Conservation (phyloP, 2,329 filamentous ascomycete species). For the Exophiala phaeomuriformis region DNA sequence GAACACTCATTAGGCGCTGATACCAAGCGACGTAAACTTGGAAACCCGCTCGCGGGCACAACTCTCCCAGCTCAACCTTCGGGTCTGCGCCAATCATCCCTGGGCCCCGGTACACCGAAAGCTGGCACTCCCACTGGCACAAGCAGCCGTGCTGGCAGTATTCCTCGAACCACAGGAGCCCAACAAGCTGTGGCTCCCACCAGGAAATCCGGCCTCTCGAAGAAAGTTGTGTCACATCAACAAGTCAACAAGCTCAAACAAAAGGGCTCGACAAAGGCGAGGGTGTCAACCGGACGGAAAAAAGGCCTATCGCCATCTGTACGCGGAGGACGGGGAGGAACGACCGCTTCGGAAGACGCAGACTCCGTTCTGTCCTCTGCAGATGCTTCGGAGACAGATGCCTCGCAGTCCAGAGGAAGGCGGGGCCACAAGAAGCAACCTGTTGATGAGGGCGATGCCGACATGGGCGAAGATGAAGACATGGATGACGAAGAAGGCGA, state of each 20-base stretch:
- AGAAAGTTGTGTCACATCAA: constrained; percentile 33
- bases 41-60: constrained; percentile 31
- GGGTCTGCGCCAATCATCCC: constrained; percentile 52
- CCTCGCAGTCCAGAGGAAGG: constrained; percentile 22
- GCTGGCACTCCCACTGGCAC: constrained; percentile 45
- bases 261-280: constrained; percentile 35
- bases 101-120: constrained; percentile 59
- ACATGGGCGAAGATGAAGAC: constrained; percentile 40
- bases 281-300: constrained; percentile 38
- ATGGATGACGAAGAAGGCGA: constrained; percentile 47
- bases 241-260: constrained; percentile 29
- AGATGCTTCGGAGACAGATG: constrained; percentile 43
- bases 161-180: constrained; percentile 37
- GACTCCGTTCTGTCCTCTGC: constrained; percentile 49
- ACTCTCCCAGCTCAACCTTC: constrained; percentile 48
- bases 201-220: constrained; percentile 50
- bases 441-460: constrained; percentile 32
- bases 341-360: constrained; percentile 39
- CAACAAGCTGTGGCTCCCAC: constrained; percentile 37
- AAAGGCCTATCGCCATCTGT: constrained; percentile 37
- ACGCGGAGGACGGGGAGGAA: constrained; percentile 33
- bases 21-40: constrained; percentile 53
- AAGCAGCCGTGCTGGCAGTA: constrained; percentile 51
- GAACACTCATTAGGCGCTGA: constrained; percentile 52
- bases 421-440: constrained; percentile 22